Conservation (phyloP, 371 early-diverging fungal species). For the Synchytrium microbalum region DNA sequence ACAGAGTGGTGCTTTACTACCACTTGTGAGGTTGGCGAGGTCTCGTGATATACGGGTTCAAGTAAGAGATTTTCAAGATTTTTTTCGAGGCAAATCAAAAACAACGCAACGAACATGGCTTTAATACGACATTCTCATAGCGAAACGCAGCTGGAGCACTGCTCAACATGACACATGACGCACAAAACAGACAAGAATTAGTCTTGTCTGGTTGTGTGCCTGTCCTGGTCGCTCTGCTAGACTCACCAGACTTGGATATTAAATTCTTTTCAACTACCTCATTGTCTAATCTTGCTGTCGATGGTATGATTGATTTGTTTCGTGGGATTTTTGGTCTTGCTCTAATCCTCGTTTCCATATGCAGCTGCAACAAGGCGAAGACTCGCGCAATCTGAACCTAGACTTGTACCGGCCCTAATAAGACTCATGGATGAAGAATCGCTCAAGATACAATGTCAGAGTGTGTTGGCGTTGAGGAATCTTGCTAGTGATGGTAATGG, state of each 20-base stretch:
- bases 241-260: constrained; percentile 75
- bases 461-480: constrained; percentile 81
- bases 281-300: constrained; percentile 87
- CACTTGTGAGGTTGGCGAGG: constrained; percentile 68
- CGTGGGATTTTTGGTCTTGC: background rate
- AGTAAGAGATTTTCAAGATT: constrained; percentile 10
- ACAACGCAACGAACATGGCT: background rate
- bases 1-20: constrained; percentile 69
- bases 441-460: constrained; percentile 82
- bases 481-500: constrained; percentile 64
- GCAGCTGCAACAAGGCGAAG: constrained; percentile 53
- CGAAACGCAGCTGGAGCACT: constrained; percentile 90
- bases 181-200: constrained; percentile 73
- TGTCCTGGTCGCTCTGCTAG: constrained; percentile 68
- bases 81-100: no score
- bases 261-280: constrained; percentile 89
- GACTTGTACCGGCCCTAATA: constrained; percentile 69
- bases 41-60: constrained; percentile 79
- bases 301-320: constrained; percentile 39
- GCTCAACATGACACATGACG: constrained; percentile 88
- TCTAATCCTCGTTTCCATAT: background rate
- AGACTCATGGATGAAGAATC: constrained; percentile 70
- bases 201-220: constrained; percentile 82
- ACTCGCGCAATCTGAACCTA: constrained; percentile 66
- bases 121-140: constrained; percentile 20